Base-by-base conservation (phyloP, 768 basidiomycete species). In the Amanita exitialis region DNA sequence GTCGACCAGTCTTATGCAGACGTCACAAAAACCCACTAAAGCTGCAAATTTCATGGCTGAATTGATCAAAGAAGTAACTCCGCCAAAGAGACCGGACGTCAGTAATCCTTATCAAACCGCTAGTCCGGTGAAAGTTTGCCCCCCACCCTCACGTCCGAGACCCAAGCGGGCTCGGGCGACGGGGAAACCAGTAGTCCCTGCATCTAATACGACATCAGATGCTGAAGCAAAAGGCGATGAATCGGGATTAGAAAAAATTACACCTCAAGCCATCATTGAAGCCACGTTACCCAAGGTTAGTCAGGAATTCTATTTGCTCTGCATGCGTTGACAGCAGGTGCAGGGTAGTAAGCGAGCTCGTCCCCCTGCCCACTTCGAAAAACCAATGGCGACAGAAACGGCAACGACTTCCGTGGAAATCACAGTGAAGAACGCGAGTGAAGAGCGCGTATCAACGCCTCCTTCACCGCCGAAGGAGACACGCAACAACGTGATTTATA, bases 301-400 rank as follows among this genome's bases (percentile, higher is more conserved):
- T 64, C 13, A 30, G 51, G 16, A 49, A 16, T 6, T 37, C 54
- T 16, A 44, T 51, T n/a, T 35, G 13, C 12, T 3, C 6, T 44
- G 34, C 16, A 25, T 23, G 18, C 4, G 25, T 6, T 39, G 18
- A 51, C 58, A 18, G 58, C 48, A 41, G 21, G 53, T 54, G 37
- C 60, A 88, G 86, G 87, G 86, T 52, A 86, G 81, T 61, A 86
- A 86, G 60, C 82, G 87, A 42, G 79, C 84, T 39, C 77, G 86
- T 36, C 86, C 87, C 4, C 82, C 83, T n/a, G 64, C 74, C 3
- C 71, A 78, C 47, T 59, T 83, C 28, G 74, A 75, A 54, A 77
- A 66, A 56, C 54, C 57, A 30, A 18, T 50, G 28, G 25, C 58
- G 8, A 20, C 53, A 7, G 42, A 52, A n/a, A 53, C 54, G 10